phyloP scores from a whole-genome alignment of 78 protist species.

The Dictyostelium citrinum region DNA sequence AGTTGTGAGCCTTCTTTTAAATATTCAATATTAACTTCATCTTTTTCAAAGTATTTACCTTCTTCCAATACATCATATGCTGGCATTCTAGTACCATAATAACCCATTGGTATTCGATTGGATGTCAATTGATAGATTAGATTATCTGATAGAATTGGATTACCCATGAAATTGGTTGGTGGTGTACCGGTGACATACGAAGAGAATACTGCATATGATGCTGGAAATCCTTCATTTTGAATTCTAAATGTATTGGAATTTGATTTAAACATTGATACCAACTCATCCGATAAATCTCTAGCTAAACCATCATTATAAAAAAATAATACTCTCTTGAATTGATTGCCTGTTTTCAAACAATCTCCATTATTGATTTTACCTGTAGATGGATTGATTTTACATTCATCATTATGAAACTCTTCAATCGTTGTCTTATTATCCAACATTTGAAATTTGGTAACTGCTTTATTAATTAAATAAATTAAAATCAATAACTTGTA shows the following conservation, averaged over 20 bases:
- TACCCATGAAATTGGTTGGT: constrained; percentile 69
- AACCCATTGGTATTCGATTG: not conserved
- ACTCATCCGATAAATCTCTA: constrained; percentile 32
- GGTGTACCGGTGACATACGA: constrained; percentile 46
- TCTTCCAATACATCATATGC: constrained; percentile 52
- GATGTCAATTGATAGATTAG: constrained; percentile 11
- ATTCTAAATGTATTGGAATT: constrained; percentile 45
- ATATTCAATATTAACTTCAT: constrained; percentile 1
- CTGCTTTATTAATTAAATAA: constrained; percentile 9
- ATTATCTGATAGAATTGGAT: constrained; percentile 31
- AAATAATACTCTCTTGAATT: constrained; percentile 4
- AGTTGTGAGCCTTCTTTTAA: not conserved
- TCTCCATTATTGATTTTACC: not conserved
- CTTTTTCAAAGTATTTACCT: constrained; percentile 17
- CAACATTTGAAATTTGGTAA: constrained; percentile 60
- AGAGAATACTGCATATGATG: constrained; percentile 50
- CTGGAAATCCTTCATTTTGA: constrained; percentile 75
- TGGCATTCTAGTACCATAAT: constrained; percentile 61
- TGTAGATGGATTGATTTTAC: not conserved
- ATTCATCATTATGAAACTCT: constrained; percentile 22
- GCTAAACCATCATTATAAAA: constrained; percentile 74
- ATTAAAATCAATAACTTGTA: constrained; percentile 16
- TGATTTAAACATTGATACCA: not conserved
- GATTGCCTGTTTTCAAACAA: not conserved
- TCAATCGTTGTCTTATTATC: constrained; percentile 45